A percentile compares a stretch with the other conserved stretches of the same genome.
Conservation (phyloP, 257 asterid species). For the Euphrasia confusa region DNA sequence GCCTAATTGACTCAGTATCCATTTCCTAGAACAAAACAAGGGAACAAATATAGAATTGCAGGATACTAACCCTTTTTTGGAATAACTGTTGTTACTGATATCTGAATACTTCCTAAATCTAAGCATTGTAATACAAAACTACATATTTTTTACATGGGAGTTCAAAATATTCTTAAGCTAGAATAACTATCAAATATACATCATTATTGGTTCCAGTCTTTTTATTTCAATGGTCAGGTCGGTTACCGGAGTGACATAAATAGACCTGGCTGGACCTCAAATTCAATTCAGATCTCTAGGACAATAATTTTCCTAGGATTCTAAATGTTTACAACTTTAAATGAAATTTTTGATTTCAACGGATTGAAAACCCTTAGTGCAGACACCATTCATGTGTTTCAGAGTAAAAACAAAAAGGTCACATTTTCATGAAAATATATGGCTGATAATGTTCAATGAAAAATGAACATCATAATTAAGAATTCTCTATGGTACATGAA, state of each 20-base stretch:
- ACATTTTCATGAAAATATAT: not conserved
- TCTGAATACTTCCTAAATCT: not conserved
- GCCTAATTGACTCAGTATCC: not conserved
- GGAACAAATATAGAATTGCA: conserved; percentile 1
- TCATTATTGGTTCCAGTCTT: not conserved
- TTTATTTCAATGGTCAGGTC: not conserved
- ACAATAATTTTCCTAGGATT: not conserved
- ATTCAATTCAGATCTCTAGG: not conserved
- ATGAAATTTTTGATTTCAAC: not conserved
- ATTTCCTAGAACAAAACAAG: not conserved
- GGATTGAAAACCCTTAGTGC: not conserved
- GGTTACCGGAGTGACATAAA: not conserved
- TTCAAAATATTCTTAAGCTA: not conserved
- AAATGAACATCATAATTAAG: not conserved
- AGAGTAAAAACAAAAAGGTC: not conserved
- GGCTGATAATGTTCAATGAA: conserved; percentile 1
- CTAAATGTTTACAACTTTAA: not conserved
- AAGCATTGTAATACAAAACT: not conserved
- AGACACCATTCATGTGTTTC: not conserved
- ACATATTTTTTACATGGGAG: not conserved
- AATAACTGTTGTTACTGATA: not conserved
- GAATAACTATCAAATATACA: not conserved
- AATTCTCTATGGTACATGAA: not conserved
- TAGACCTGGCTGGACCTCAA: not conserved
- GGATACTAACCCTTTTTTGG: too few species aligned